Base-by-base conservation (phyloP, 441 rosid species). In the Jatropha podagrica region DNA sequence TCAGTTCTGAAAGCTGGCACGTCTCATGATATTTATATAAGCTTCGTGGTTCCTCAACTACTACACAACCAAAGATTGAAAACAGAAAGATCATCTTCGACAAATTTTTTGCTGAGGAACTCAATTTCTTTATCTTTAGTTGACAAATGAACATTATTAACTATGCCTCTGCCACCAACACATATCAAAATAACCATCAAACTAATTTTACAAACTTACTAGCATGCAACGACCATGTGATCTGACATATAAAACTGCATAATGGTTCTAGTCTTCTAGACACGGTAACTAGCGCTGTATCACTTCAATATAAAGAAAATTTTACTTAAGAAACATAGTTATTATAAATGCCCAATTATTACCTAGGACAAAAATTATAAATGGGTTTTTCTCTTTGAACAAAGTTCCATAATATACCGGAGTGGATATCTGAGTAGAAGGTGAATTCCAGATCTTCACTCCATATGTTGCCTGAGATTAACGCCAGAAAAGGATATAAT, bases 321-420 rank as follows among this genome's bases (percentile, higher is more conserved):
- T 26, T 5, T 5, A n/a, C 3, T 56, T 56, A 38, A 60, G 26
- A 65, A 14, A 52, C 42, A 52, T 11, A 44, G 40, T 15, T 8
- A 69, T 3, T 15, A 54, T 10, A 56, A 38, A 49, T 12, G 26
- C 67, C 38, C 14, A 41, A 37, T 46, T 20, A 60, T 85, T 73
- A 92, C 99, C 99, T 60, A 96, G 76, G 62, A 96, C 98, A 79
- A 96, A 96, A 70, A 93, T 87, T 69, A 93, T 90, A 78, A 90
- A 92, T 23, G 87, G 91, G 73, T 77, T 69, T 82, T 82, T 88
- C 82, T 79, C 89, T 73, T 80, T 79, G 67, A 76, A 42, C 40
- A 63, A 79, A 40, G 74, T 48, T 79, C 69, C 79, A 74, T 80
- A 85, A 27, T 61, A 32, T 69, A 75, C 98, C 94, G 76, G 83